Base-by-base conservation (phyloP, 169 alveolate genomes). In the Hepatocystis sp. region DNA sequence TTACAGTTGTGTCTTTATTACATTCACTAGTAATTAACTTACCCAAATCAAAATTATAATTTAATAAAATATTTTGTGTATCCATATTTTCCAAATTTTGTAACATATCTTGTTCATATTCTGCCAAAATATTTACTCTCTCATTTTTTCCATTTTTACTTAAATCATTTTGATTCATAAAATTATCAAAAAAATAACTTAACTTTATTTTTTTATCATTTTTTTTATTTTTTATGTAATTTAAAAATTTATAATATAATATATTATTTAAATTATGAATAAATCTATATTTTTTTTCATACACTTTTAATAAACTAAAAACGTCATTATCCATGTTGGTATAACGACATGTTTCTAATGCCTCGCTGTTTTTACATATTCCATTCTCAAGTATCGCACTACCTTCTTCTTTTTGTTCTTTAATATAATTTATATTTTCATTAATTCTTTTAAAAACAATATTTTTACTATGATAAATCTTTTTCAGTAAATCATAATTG, bases 321-420 rank as follows among this genome's bases (percentile, higher is more conserved):
- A 81, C 63, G 7, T 81, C 19, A 0, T 30, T 19, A 21, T 81
- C 84, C 1, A 40, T 66, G 17, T 81, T 81, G 21, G 89, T 81
- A 53, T 81, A 46, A 49, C 44, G 60, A 19, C 78, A 81, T 15
- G 89, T 81, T 39, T 81, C 89, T 65, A 81, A 81, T 2, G 89
- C 89, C 39, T 81, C 84, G 28, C 89, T 81, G 25, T 42, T 61
- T 56, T 81, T 81, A 28, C 89, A 81, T 23, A 81, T 65, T 23
- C 89, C 89, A 11, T 63, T 52, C 49, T 81, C 84, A 19, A 81
- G 25, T 40, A 17, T 63, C 15, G 67, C 56, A 8, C 28, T 51
- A n/a, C 19, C 5, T 25, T 63, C 67, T 21, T 21, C 28, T 8
- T 36, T 19, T 34, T 36, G 89, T 8, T 17, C 27, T 11, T 46